Evolutionary conservation across 108 stramenopile genomes (phyloP), one percentile per base, ranked within the genome.

Genomic region (Cyclotella sp.): DNA sequence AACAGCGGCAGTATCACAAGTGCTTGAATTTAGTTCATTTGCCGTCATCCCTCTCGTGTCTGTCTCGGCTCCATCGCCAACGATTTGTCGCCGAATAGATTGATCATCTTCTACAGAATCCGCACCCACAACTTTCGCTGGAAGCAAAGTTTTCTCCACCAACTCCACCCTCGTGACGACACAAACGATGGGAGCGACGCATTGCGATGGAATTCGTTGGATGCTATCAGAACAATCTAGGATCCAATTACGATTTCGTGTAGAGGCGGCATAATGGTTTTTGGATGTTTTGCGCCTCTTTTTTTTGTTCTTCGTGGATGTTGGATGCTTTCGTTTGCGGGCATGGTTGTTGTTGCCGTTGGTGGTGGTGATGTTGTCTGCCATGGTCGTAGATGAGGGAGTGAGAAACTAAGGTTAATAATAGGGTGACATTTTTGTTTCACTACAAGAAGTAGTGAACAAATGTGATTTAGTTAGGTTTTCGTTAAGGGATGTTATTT

Each of bases 191-290:
- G 79, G 79, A 30, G 79, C 72, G 14, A 40, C 49, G 49, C 59
- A 62, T 59, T 73, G 22, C 11, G 72, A 7, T 42, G 72, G 79
- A n/a, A 73, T 62, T 9, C 79, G 72, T 54, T 73, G 24, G 21
- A 68, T 68, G 51, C 49, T 73, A 12, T 79, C 79, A 29, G 79
- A 61, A n/a, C 79, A 79, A 29, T 34, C 55, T 52, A 68, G 72
- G 49, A 79, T 79, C 79, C 79, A 79, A 79, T 63, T 78, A 19
- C 61, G 68, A 39, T 62, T 58, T 39, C 59, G 34, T 24, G 11
- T 14, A 11, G 24, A 34, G 10, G 68, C 45, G 22, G 34, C 21
- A 6, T 72, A 73, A 15, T 72, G 54, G 16, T 64, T 82, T 43
- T 63, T 61, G 15, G 68, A 29, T 15, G 45, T 51, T 40, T 54